Evolutionary conservation across 2,329 filamentous ascomycete species (phyloP), one percentile per base, ranked within the genome.

Genomic region (Coniochaeta sp.): DNA sequence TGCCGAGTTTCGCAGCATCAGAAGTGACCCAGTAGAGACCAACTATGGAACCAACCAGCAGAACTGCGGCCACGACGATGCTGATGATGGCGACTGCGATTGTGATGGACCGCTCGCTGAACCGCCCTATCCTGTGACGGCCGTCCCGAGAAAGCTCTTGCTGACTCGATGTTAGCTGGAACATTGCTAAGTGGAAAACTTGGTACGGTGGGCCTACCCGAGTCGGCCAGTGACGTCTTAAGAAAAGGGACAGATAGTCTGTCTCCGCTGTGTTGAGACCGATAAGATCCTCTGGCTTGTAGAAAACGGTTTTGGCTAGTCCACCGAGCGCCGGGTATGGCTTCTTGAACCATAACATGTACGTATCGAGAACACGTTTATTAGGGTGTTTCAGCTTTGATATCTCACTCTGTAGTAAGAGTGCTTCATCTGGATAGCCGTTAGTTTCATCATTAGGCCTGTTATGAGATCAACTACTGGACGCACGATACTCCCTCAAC

Each of bases 61-160:
- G 32, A 17, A 59, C 5, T 16, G 58, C 58, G 2, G 58, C 44
- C 24, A 64, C 88, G 34, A 32, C 28, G 32, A 55, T 42, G 28
- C 30, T 59, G 4, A 59, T 8, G 44, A 10, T n/a, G n/a, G 24
- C 47, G 28, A 59, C 57, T 24, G 57, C 24, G 16, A 59, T 12
- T 10, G 26, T 16, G 26, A 58, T 34, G 32, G 57, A 52, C 3
- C 19, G 17, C 17, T 58, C 57, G 3, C 19, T 36, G 47, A 54
- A 59, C 3, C 44, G 44, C 7, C 58, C 44, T 19, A 55, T 38
- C 34, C 28, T 14, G 28, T 32, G 42, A 22, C 26, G 17, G 16
- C 58, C 44, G 34, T 59, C 58, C 10, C 44, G 22, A 24, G 57
- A 28, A 24, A 52, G 28, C 38, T 58, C 56, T 24, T 28, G 26